Base-by-base conservation (phyloP, 2,329 filamentous ascomycete species). In the Aspergillus niger region DNA sequence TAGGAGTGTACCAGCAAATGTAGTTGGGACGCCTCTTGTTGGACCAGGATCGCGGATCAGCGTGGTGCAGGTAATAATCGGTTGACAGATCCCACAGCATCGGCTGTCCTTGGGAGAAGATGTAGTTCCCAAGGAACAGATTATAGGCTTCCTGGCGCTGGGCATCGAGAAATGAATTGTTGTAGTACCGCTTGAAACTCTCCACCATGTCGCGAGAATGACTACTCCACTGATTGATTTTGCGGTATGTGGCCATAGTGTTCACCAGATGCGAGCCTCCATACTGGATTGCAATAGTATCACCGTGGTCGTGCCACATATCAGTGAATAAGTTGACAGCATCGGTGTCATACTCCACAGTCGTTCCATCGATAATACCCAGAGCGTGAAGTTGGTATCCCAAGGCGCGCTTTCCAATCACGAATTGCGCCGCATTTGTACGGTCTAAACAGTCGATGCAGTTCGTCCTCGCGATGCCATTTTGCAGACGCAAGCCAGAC, bases 121-220 rank as follows among this genome's bases (percentile, higher is more conserved):
- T 91, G 74, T 99, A 99, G 72, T 98, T 97, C 6, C 95, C 95
- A 1, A 99, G 84, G 72, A 99, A 99, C 8, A 99, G 82, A 68
- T 99, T 99, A 76, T 98, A 98, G 0, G 95, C 95, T 77, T 99
- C 95, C 77, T 99, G 95, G 32, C 95, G 88, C 73, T 99, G 95
- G n/a, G 90, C 93, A 75, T 99, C 95, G 8, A 99, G 85, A 74
- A 99, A 99, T 0, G 94, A 96, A 72, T 99, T 99, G 79, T 98
- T 97, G 77, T 99, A 99, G 76, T 98, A 99, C 28, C 95, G 87
- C 76, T 98, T 99, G 81, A 99, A 97, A 74, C 92, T 97, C 78
- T 99, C 95, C 22, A 99, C 93, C 94, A 99, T 98, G 75, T 99
- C 95, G 67, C 95, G 86, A 2, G 94, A 97, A 75, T 97, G 92